Conservation (phyloP, 208 protist genomes). For the Wallacemonas collosoma region DNA sequence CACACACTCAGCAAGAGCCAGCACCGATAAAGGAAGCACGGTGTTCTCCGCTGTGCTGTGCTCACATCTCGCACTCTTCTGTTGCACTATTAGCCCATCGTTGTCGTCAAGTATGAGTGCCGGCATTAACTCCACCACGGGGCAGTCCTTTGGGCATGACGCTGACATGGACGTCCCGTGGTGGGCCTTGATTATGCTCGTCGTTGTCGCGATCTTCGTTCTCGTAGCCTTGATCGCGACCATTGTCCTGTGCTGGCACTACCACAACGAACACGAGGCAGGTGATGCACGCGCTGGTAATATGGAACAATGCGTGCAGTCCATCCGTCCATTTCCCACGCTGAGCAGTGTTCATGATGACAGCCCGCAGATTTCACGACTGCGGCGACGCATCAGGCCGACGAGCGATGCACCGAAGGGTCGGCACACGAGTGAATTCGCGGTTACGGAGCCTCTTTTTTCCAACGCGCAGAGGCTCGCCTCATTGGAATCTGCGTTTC, state of each 20-base stretch:
- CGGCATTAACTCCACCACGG: not conserved
- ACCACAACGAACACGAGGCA: conserved; percentile 14
- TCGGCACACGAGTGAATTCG: not conserved
- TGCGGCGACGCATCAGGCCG: not conserved
- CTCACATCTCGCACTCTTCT: too few species aligned
- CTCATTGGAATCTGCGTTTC: not conserved
- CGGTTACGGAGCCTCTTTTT: not conserved
- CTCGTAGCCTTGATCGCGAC: not conserved
- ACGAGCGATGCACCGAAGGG: not conserved
- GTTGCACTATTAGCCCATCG: too few species aligned
- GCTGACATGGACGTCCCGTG: not conserved
- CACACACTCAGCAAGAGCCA: too few species aligned
- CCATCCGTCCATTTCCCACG: not conserved
- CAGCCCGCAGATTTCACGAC: not conserved
- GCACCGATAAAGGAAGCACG: too few species aligned
- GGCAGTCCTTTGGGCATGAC: not conserved
- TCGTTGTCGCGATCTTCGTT: not conserved
- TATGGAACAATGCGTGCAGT: conserved; percentile 13
- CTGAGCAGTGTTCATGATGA: not conserved
- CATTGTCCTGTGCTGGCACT: conserved; percentile 16
- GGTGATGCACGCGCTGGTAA: conserved; percentile 13
- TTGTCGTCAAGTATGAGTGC: not conserved
- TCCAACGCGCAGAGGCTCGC: not conserved
- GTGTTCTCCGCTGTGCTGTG: too few species aligned
- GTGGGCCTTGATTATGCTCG: not conserved